Conservation (phyloP, 1,284 basidiomycete genomes). For the Flammula alnicola region DNA sequence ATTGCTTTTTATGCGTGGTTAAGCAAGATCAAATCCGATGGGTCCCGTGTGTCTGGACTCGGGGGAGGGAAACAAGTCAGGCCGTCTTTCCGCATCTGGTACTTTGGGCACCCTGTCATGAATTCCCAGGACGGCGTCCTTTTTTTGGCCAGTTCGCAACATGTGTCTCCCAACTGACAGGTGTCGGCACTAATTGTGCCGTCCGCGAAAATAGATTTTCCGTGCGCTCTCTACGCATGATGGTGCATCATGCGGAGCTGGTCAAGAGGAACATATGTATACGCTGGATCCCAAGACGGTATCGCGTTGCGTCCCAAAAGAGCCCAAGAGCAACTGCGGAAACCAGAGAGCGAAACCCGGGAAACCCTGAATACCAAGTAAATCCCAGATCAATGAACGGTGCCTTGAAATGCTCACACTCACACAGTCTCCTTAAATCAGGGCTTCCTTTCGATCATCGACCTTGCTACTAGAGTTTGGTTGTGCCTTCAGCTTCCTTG, state of each 20-base stretch:
- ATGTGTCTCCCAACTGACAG: conserved; percentile 26
- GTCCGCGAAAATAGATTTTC: conserved; percentile 23
- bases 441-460: conserved; percentile 24
- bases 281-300: too few species aligned
- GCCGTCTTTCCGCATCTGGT: conserved; percentile 41
- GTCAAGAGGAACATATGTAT: neutral
- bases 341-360: conserved; percentile 12
- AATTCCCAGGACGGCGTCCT: conserved; percentile 28
- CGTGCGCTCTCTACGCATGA: conserved; percentile 6
- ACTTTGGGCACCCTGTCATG: conserved; percentile 32
- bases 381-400: conserved; percentile 21
- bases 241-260: conserved; percentile 3
- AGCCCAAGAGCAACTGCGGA: neutral
- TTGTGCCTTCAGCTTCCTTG: conserved; percentile 22
- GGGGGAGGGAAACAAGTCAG: conserved; percentile 33
- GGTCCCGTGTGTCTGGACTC: conserved; percentile 32
- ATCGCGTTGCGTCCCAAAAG: neutral
- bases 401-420: conserved; percentile 16
- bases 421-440: conserved; percentile 22
- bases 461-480: conserved; percentile 15
- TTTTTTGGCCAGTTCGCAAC: conserved; percentile 24
- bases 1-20: conserved; percentile 36
- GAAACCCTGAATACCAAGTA: conserved; percentile 8
- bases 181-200: conserved; percentile 24
- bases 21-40: conserved; percentile 34